Percentiles rank a stretch among this genome's conserved stretches.
phyloP scores from a whole-genome alignment of 2,329 filamentous ascomycete species.

The Fusarium sp. region DNA sequence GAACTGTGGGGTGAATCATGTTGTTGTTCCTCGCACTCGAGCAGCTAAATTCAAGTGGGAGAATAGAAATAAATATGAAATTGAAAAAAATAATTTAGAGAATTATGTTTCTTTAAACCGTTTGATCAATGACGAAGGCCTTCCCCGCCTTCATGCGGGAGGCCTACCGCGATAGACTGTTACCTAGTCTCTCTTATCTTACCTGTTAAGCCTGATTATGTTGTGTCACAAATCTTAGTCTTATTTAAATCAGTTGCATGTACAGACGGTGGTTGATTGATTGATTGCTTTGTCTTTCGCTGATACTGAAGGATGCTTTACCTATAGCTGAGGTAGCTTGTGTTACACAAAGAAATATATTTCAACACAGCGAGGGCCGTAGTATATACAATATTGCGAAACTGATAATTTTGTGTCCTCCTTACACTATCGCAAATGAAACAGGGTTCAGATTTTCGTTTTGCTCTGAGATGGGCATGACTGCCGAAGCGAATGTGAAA shows the following conservation, averaged over 20 bases:
- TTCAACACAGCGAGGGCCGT: background rate
- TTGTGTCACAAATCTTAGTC: background rate
- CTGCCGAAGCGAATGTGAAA: background rate
- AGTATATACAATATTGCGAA: background rate
- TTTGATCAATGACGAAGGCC: background rate
- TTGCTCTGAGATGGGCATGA: too few species aligned
- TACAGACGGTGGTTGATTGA: background rate
- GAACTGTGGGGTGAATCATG: constrained; percentile 44
- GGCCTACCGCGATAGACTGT: constrained; percentile 8
- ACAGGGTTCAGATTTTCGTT: background rate
- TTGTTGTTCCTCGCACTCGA: background rate
- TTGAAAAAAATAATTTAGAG: background rate
- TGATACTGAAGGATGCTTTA: background rate
- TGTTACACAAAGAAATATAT: background rate
- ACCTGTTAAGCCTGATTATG: background rate
- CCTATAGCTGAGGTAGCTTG: background rate
- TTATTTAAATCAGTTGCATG: background rate
- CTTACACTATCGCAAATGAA: background rate
- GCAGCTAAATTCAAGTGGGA: accelerated
- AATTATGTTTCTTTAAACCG: background rate
- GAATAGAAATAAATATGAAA: background rate
- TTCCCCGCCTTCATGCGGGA: constrained; percentile 19
- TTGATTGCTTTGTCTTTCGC: background rate
- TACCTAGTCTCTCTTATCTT: background rate
- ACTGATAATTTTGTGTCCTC: background rate